Percentiles rank a stretch among this genome's conserved stretches.
These are phyloP conservation scores for Botrytis porri DNA, from an alignment of 2,329 filamentous ascomycete genomes.

Conservation along the genomic window DNA sequence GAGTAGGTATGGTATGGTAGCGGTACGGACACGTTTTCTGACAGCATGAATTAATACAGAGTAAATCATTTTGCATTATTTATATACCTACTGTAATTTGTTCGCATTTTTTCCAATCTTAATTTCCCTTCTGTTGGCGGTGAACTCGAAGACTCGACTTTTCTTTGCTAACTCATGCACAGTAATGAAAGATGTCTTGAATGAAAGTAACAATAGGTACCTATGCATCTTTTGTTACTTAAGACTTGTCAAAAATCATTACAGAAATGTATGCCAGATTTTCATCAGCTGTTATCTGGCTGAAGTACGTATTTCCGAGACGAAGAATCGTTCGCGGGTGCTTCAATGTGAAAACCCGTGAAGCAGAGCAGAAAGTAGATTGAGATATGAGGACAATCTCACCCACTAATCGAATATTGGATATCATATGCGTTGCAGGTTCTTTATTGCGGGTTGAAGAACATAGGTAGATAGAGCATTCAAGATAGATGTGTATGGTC, in stretches of 20 bases:
- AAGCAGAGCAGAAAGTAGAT: background rate
- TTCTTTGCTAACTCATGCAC: conserved; percentile 11
- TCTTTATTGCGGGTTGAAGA: background rate
- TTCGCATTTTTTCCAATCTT: conserved; percentile 7
- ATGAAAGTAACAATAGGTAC: background rate
- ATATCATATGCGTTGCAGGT: background rate
- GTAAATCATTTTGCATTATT: conserved; percentile 3
- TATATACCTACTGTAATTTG: background rate
- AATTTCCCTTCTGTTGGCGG: conserved; percentile 15
- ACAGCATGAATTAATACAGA: background rate
- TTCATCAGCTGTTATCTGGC: background rate
- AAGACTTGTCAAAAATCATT: background rate
- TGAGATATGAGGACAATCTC: background rate
- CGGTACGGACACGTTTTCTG: background rate
- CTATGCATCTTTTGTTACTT: background rate
- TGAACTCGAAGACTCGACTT: conserved; percentile 15
- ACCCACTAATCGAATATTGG: background rate
- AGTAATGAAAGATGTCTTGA: conserved; percentile 13
- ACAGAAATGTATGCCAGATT: background rate
- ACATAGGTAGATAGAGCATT: background rate
- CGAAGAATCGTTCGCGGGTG: background rate
- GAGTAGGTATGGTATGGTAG: background rate
- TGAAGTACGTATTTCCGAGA: background rate
- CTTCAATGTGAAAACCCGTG: background rate
- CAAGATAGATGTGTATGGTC: background rate